Base-by-base conservation (phyloP, 1,284 basidiomycete species). In the Exobasidium cylindrosporum region DNA sequence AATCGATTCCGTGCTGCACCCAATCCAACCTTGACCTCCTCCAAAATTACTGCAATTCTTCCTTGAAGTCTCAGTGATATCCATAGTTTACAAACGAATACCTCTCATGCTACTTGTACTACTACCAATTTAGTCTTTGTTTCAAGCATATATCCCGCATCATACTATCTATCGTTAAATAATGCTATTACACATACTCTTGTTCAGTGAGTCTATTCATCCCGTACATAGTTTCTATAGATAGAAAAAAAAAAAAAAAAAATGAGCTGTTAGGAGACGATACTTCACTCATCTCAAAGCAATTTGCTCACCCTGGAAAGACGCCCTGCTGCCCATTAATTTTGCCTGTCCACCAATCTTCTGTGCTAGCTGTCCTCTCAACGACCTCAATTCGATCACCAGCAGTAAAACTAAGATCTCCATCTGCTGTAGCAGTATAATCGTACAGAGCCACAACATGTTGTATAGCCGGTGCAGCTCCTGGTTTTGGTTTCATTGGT, bases 291-390 rank as follows among this genome's bases (percentile, higher is more conserved):
- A n/a, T n/a, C n/a, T n/a, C n/a, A n/a, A n/a, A n/a, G n/a, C 14
- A n/a, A n/a, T n/a, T n/a, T 23, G 21, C 56, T 58, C 58, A 59
- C 53, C 93, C 95, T 58, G 95, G 95, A 82, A 98, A 98, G 28
- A 96, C 89, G 23, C 96, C 96, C 79, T 92, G 86, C 63, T 82
- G 81, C 1, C 93, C 94, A 69, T 91, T 87, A 66, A 97, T 57
- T 70, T 85, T 85, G 4, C 95, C 96, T 7, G 93, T 97, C 95
- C 95, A 99, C 95, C 95, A 98, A 78, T 98, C 96, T 77, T 97
- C 92, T 24, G 88, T 81, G 70, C 87, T 92, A 1, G 85, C 86
- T 11, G 90, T 90, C 77, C 88, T 86, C 81, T 96, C 89, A 30
- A 96, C 85, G 58, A 98, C 84, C 82, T 96, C 92, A 81, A 99